Base-by-base conservation (phyloP, 345 rosid species). In the Hypericum androsaemum region DNA sequence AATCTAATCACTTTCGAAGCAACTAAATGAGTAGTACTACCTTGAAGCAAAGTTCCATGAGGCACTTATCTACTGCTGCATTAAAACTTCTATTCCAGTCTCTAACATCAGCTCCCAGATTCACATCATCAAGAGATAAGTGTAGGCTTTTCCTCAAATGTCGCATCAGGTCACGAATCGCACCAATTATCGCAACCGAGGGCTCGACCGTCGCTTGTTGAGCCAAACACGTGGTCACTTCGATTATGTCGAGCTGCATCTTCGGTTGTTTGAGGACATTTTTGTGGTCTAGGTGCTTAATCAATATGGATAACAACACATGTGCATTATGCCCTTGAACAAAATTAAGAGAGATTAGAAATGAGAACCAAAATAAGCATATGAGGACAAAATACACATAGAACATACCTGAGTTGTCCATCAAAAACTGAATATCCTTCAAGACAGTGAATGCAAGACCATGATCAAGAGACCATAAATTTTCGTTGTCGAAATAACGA, bases 251-350 rank as follows among this genome's bases (percentile, higher is more conserved):
- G 47, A 92, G 80, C 76, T 85, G 95, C 82, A 81, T 79, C 52
- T 60, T 66, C 11, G 82, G 94, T 47, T 80, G 70, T 69, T 88
- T 86, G 35, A 88, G 81, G 72, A 86, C 82, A 65, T 73, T 86
- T 75, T 84, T 86, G 70, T 88, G 90, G 71, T 88, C 99, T 46
- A 92, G 97, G 71, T 92, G 99, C 73, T 88, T 92, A 60, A 92
- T 72, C 77, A 92, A 69, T 69, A 76, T 77, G 47, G 94, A 88
- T 40, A 92, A 77, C 71, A 92, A 48, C 74, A 80, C 79, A 72
- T 92, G 98, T 47, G 88, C 74, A 71, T 79, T 80, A 57, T 80
- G 95, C 59, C 97, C 98, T 90, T 59, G 58, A 45, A 36, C 54
- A 56, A 56, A 51, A 9, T 45, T 41, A 10, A 8, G 14, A 6